A percentile compares a stretch with the other conserved stretches of the same genome.
Conservation (phyloP, 805 yeast species). For the Saccharomycopsis fodiens region DNA sequence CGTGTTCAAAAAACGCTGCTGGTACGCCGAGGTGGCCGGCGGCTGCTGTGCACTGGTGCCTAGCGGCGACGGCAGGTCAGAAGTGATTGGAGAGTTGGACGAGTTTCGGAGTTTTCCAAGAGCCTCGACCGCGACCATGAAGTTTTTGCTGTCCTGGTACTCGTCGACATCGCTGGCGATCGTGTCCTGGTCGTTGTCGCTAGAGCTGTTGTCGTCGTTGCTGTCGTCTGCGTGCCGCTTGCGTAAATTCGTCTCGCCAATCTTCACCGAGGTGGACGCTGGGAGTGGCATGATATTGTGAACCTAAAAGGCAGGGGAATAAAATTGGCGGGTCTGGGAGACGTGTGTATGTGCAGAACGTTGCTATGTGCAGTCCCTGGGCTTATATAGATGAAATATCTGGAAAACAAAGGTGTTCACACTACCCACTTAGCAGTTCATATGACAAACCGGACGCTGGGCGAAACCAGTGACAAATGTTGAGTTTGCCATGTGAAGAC, state of each 20-base stretch:
- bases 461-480: neutral
- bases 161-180: conserved; percentile 5
- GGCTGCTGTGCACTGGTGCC: neutral
- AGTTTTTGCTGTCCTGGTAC: conserved; percentile 3
- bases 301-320: too few relatives aligned
- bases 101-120: conserved; percentile 17
- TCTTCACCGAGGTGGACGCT: neutral
- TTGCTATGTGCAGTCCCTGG: too few relatives aligned
- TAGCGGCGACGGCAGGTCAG: conserved; percentile 1
- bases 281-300: neutral
- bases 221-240: neutral
- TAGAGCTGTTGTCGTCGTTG: neutral
- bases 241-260: neutral
- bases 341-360: too few relatives aligned
- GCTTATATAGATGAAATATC: neutral
- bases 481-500: conserved; percentile 3
- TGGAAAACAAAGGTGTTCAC: neutral
- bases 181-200: neutral
- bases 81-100: conserved; percentile 6
- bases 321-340: too few relatives aligned
- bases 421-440: neutral
- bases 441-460: neutral
- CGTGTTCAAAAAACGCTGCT: conserved; percentile 16
- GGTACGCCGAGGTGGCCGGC: conserved; percentile 2
- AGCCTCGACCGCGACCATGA: conserved; percentile 20